A percentile compares a stretch with the other conserved stretches of the same genome.
Conservation (phyloP, 805 yeast species). For the Lipomyces anomalus region DNA sequence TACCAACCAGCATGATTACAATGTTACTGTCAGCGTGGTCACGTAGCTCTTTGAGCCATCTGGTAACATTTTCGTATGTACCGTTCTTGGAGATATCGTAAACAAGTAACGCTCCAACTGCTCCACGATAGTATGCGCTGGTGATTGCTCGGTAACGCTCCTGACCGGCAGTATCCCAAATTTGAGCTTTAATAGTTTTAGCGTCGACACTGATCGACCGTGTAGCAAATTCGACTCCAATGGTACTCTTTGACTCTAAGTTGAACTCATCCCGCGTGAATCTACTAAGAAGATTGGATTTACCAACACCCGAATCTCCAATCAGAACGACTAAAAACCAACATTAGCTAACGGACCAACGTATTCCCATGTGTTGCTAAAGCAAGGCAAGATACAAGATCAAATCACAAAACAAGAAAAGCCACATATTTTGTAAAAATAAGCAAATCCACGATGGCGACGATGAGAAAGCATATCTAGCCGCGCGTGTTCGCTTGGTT, state of each 20-base stretch:
- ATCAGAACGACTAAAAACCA: conserved; percentile 67
- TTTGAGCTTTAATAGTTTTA: conserved; percentile 92
- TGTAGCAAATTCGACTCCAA: conserved; percentile 98
- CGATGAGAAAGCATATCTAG: no score
- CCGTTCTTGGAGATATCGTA: conserved; percentile 95
- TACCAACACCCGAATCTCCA: conserved; percentile 97
- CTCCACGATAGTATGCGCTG: conserved; percentile 94
- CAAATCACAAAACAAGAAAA: no score
- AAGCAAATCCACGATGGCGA: no score
- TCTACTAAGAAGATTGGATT: conserved; percentile 85
- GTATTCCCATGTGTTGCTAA: background rate
- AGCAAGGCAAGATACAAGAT: no score
- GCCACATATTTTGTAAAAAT: no score
- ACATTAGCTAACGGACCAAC: conserved; percentile 2
- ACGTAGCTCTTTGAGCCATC: conserved; percentile 88
- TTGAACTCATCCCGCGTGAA: conserved; percentile 95
- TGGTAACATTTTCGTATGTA: conserved; percentile 80
- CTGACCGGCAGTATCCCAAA: conserved; percentile 99
- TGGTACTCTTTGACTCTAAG: conserved; percentile 87
- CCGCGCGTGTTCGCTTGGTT: no score
- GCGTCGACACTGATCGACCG: conserved; percentile 92
- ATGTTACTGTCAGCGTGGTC: conserved; percentile 97
- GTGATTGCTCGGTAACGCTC: conserved; percentile 98
- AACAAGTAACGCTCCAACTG: conserved; percentile 93
- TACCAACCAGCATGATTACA: conserved; percentile 93